Evolutionary conservation across 257 asterid genomes (phyloP).

Genomic region (Jasminum sambac): DNA sequence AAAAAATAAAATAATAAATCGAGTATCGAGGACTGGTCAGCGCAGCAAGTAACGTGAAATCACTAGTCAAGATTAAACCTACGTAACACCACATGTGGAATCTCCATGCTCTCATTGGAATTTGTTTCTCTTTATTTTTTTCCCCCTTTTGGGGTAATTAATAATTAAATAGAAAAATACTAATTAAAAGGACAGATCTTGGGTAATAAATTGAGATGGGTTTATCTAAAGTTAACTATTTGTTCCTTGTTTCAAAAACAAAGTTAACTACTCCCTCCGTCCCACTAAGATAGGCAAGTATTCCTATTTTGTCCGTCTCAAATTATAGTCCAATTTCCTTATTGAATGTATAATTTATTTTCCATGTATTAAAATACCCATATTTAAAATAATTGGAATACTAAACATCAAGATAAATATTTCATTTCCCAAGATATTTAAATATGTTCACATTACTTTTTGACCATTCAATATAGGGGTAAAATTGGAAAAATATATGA

Average conservation of each 20-base stretch:
- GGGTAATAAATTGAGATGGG: background rate
- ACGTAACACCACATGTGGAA: conserved; percentile 55
- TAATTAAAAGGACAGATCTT: background rate
- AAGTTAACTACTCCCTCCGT: too few relatives aligned
- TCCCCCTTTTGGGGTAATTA: background rate
- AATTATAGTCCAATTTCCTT: too few relatives aligned
- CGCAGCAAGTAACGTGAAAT: conserved; percentile 29
- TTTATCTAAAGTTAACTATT: background rate
- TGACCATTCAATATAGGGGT: too few relatives aligned
- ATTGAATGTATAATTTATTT: too few relatives aligned
- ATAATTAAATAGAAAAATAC: background rate
- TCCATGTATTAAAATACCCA: too few relatives aligned
- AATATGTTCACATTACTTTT: too few relatives aligned
- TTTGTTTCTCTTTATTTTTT: conserved; percentile 29
- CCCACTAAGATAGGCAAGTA: too few relatives aligned
- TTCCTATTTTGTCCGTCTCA: too few relatives aligned
- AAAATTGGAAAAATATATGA: too few relatives aligned
- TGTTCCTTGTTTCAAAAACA: background rate
- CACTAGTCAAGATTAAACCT: conserved; percentile 38
- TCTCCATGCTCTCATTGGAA: conserved; percentile 40
- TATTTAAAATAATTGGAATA: too few relatives aligned
- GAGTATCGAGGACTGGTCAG: conserved; percentile 29
- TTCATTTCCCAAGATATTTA: too few relatives aligned
- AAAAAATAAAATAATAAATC: conserved; percentile 2
- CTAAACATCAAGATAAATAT: too few relatives aligned